Evolutionary conservation across 2,329 filamentous ascomycete species (phyloP), one percentile per base, ranked within the genome.

Genomic region (Bipolaris victoriae): DNA sequence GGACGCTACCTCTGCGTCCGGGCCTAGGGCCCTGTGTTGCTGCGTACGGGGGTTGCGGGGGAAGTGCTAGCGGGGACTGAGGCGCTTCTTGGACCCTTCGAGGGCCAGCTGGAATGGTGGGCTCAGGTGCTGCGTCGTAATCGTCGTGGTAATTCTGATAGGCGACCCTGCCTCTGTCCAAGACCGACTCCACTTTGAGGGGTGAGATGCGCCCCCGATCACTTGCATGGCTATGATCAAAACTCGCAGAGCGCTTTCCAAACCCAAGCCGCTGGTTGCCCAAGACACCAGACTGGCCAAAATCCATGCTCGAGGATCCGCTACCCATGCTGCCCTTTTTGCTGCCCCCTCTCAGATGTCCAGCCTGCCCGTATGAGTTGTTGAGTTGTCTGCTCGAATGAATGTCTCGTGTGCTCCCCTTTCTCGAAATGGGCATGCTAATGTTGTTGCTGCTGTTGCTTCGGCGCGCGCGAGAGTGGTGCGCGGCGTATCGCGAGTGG

Each of bases 361-460:
- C 67, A 10, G 69, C 54, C 48, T 71, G 67, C 10, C 67, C 68
- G 47, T 69, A 67, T 26, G 66, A 60, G 33, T 60, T 60, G 49
- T 66, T 72, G 37, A 62, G 26, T 24, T 64, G 65, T 7, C 66
- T 69, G 55, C 66, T 57, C 52, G 63, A 29, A 41, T 63, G 69
- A 1, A 57, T 61, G 49, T 76, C 71, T 73, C 79, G 60, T 68
- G 76, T 54, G 59, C 72, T 76, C 29, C 71, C 67, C 41, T 68
- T 74, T 16, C 70, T 62, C 54, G 57, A 66, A 43, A 73, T 61
- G 7, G 62, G 62, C 18, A 60, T 61, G 29, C 66, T 70, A 67
- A 89, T 88, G 71, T 88, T 90, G 35, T 90, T 91, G 73, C 88
- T 90, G 80, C 90, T 94, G 73, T 92, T 92, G 78, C 91, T 95